phyloP scores from a whole-genome alignment of 2,329 filamentous ascomycete species.

The Tolypocladium inflatum region DNA sequence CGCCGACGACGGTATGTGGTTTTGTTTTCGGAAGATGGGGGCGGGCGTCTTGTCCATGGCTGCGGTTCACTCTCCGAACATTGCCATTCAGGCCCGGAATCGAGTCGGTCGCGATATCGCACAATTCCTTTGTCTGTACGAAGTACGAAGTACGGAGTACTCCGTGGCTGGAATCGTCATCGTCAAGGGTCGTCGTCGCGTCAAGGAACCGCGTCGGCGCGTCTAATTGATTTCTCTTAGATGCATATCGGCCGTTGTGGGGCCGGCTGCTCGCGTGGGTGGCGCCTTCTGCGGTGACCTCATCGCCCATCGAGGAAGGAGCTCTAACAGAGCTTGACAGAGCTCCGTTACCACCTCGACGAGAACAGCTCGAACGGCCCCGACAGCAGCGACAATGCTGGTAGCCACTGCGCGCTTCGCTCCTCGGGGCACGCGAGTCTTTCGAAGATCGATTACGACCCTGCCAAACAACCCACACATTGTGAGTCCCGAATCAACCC shows the following conservation, averaged over 20 bases:
- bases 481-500: constrained; percentile 26
- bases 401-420: constrained; percentile 12
- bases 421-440: constrained; percentile 8
- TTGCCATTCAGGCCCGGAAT: background rate
- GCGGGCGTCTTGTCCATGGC: constrained; percentile 29
- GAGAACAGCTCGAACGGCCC: background rate
- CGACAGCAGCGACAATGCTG: constrained; percentile 13
- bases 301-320: constrained; percentile 10
- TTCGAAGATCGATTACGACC: constrained; percentile 31
- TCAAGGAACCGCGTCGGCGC: constrained; percentile 24
- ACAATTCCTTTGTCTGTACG: background rate
- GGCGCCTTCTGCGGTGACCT: constrained; percentile 16
- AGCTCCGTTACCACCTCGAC: background rate
- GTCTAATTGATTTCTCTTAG: constrained; percentile 26
- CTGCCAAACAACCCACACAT: constrained; percentile 43
- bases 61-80: background rate
- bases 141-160: too few species aligned
- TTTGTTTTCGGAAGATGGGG: constrained; percentile 26
- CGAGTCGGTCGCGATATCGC: background rate
- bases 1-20: constrained; percentile 37
- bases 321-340: background rate
- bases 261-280: background rate
- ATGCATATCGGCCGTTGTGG: constrained; percentile 13
- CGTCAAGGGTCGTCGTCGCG: background rate
- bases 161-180: background rate